These are phyloP conservation scores for Picea mariana DNA, from an alignment of 83 land plant species.

Conservation along the genomic window DNA sequence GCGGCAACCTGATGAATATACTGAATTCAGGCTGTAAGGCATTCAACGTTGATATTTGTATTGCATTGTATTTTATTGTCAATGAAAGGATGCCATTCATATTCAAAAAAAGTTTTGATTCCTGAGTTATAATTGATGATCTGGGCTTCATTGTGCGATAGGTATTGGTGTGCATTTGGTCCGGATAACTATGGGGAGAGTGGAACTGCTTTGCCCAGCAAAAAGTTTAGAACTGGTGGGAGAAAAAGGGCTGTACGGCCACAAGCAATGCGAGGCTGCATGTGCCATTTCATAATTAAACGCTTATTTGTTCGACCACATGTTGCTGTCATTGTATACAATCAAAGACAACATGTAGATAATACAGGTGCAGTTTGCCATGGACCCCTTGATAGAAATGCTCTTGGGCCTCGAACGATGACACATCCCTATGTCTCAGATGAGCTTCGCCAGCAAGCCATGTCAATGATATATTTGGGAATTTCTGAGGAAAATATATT, in stretches of 20 bases:
- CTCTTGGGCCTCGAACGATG: slow-evolving; percentile 67
- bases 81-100: no score
- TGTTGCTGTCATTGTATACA: slow-evolving; percentile 73
- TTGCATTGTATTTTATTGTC: no score
- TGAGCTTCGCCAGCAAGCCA: slow-evolving; percentile 57
- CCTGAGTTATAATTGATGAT: no score
- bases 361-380: slow-evolving; percentile 71
- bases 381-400: slow-evolving; percentile 63
- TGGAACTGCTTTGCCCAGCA: slow-evolving; percentile 61
- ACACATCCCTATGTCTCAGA: slow-evolving; percentile 72
- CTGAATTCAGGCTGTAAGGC: no score
- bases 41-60: no score
- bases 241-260: slow-evolving; percentile 67
- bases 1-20: no score
- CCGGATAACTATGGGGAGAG: slow-evolving; percentile 79
- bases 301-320: slow-evolving; percentile 68
- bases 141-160: no score
- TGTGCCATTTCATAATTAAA: slow-evolving; percentile 81
- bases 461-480: slow-evolving; percentile 64
- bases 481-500: slow-evolving; percentile 75
- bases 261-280: slow-evolving; percentile 73
- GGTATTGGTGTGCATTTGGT: slow-evolving; percentile 28
- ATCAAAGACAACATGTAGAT: slow-evolving; percentile 70
- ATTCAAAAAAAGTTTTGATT: no score
- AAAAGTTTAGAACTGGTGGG: slow-evolving; percentile 40